Percentiles rank a stretch among this genome's conserved stretches.
phyloP scores from a whole-genome alignment of 2,329 filamentous ascomycete genomes.

The Mycosphaerella sp. region DNA sequence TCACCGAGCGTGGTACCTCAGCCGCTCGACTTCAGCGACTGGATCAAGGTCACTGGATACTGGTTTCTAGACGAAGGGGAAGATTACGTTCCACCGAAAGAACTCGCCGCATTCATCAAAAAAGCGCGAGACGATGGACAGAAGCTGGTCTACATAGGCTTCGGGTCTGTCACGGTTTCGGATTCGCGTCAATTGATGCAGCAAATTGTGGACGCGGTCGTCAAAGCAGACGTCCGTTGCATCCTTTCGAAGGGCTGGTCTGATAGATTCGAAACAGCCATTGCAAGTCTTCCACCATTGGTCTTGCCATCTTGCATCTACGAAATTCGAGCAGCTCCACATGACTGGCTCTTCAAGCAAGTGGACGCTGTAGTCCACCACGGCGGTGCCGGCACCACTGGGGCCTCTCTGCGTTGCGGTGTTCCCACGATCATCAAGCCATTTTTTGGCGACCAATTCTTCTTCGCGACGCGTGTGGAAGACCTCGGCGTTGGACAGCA shows the following conservation, averaged over 20 bases:
- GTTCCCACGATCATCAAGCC: slow-evolving; percentile 92
- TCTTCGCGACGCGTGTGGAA: slow-evolving; percentile 84
- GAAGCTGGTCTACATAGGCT: slow-evolving; percentile 94
- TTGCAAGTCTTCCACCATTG: slow-evolving; percentile 53
- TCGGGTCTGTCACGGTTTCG: slow-evolving; percentile 90
- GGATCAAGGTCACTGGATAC: slow-evolving; percentile 95
- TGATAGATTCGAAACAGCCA: slow-evolving; percentile 62
- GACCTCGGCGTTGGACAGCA: slow-evolving; percentile 89
- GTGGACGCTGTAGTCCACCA: slow-evolving; percentile 94
- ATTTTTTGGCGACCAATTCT: slow-evolving; percentile 97
- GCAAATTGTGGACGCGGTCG: slow-evolving; percentile 86
- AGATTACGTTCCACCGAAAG: slow-evolving; percentile 66
- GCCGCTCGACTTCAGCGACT: slow-evolving; percentile 91
- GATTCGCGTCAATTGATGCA: slow-evolving; percentile 83
- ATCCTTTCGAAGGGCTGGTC: slow-evolving; percentile 97
- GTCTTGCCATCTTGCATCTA: slow-evolving; percentile 72
- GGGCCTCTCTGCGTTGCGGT: slow-evolving; percentile 82
- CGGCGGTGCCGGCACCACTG: slow-evolving; percentile 89
- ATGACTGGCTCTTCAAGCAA: slow-evolving; percentile 93
- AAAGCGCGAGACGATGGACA: slow-evolving; percentile 74
- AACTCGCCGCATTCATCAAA: slow-evolving; percentile 75
- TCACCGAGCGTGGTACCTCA: slow-evolving; percentile 89
- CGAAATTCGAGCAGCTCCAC: slow-evolving; percentile 82
- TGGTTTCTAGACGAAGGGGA: slow-evolving; percentile 86
- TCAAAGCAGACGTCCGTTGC: slow-evolving; percentile 87